phyloP scores from a whole-genome alignment of 768 basidiomycete species.

The Phaeotremella fagi region DNA sequence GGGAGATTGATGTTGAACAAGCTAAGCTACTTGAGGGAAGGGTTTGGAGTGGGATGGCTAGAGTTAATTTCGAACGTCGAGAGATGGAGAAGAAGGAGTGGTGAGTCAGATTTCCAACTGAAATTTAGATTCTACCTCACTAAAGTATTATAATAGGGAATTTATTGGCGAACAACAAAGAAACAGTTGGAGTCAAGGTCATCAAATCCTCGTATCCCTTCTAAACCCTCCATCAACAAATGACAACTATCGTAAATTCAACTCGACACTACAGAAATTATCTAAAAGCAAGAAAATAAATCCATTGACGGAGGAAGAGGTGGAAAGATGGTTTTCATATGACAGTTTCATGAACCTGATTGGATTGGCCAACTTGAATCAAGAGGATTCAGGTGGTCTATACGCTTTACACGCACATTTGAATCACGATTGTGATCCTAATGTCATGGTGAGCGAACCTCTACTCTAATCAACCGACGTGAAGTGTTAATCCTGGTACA shows the following conservation, averaged over 20 bases:
- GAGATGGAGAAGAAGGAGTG: constrained; percentile 40
- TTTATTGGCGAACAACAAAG: constrained; percentile 15
- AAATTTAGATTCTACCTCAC: background rate
- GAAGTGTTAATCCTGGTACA: background rate
- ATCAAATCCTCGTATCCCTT: constrained; percentile 57
- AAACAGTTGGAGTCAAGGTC: constrained; percentile 61
- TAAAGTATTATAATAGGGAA: constrained; percentile 19
- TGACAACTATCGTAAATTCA: constrained; percentile 42
- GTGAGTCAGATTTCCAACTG: constrained; percentile 19
- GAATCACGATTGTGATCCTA: constrained; percentile 80
- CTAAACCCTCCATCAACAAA: constrained; percentile 58
- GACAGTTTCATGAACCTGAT: constrained; percentile 68
- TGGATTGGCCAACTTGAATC: constrained; percentile 74
- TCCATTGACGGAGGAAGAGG: constrained; percentile 53
- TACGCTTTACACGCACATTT: constrained; percentile 81
- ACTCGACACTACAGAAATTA: constrained; percentile 3
- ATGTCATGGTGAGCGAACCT: constrained; percentile 57
- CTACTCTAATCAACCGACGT: background rate
- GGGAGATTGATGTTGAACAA: constrained; percentile 48
- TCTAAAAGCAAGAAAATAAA: constrained; percentile 50
- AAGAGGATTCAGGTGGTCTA: constrained; percentile 80
- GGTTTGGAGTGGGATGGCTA: constrained; percentile 60
- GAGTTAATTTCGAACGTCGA: constrained; percentile 69
- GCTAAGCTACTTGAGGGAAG: constrained; percentile 55
- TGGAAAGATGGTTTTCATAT: constrained; percentile 65